Base-by-base conservation (phyloP, 2,329 filamentous ascomycete genomes). In the Lasiodiplodia hormozganensis region DNA sequence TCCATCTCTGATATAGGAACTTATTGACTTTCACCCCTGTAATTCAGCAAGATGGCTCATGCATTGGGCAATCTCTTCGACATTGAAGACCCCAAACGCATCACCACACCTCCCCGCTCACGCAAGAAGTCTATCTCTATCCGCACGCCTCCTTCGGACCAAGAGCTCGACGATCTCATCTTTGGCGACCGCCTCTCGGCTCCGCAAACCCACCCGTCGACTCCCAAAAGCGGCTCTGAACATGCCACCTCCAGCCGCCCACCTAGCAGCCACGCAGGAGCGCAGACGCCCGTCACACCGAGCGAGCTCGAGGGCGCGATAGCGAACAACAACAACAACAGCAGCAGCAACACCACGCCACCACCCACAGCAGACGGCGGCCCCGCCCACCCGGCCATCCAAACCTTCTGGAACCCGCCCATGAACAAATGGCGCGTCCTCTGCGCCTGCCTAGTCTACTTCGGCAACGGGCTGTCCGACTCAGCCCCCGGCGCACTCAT, bases 381-480 rank as follows among this genome's bases (percentile, higher is more conserved):
- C 31, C 31, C 78, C 8, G 82, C 75, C 82, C 25, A 38, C 0
- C 82, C 85, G 54, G 77, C 84, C 3, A 75, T 88, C 38, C 87
- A 88, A 60, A 89, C 84, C 70, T 85, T 88, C 69, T 88, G 84
- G 70, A 83, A 87, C 69, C 81, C 81, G 4, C 70, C 84, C 12
- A 92, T 88, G 86, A 94, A 93, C 77, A 89, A 87, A 70, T 94
- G 86, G 80, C 84, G 92, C 40, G 82, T 94, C 31, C 75, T 89
- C 11, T 85, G 87, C 12, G 84, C 86, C 16, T 93, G 90, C 71
- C 74, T 91, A 53, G 86, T 90, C 70, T 90, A 87, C 60, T 85
- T 96, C 70, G 85, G 85, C 2, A 89, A 90, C 73, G 93, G 92
- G 0, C 80, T 96, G 69, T 92, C 88, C 72, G 93, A 96, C 34